These are phyloP conservation scores for Lasiosphaeria hispida DNA, from an alignment of 495 filamentous ascomycete species.

Conservation along the genomic window DNA sequence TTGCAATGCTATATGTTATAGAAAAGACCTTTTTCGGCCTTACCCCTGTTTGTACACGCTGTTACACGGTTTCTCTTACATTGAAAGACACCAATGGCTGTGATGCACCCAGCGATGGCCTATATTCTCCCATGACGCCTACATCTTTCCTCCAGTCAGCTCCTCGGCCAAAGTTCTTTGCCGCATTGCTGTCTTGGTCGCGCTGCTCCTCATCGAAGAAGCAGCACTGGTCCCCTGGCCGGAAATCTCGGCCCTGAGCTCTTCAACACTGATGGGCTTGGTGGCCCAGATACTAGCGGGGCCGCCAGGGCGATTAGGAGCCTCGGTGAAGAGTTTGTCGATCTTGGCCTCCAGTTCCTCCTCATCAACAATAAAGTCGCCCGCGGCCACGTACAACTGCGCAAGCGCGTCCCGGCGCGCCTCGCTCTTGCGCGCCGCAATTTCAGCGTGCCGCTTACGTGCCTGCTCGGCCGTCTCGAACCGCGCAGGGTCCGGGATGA, in stretches of 20 bases:
- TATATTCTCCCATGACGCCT: background rate
- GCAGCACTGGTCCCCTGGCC: slow-evolving; percentile 20
- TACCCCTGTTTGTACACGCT: slow-evolving; percentile 29
- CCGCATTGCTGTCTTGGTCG: slow-evolving; percentile 29
- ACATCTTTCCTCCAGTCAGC: slow-evolving; percentile 49
- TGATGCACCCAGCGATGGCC: too few relatives aligned
- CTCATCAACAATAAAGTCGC: slow-evolving; percentile 47
- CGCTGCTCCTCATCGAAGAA: slow-evolving; percentile 17
- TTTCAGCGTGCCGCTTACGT: slow-evolving; percentile 19
- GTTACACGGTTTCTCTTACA: slow-evolving; percentile 18
- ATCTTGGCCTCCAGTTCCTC: slow-evolving; percentile 38
- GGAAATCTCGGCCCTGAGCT: slow-evolving; percentile 27
- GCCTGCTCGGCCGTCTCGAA: slow-evolving; percentile 32
- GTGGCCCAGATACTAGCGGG: slow-evolving; percentile 47
- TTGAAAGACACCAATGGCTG: background rate
- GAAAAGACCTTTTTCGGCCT: background rate
- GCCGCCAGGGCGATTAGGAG: slow-evolving; percentile 18
- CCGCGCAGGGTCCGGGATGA: slow-evolving; percentile 34
- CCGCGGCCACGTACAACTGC: slow-evolving; percentile 47
- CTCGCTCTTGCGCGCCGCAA: slow-evolving; percentile 31
- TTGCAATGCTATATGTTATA: background rate
- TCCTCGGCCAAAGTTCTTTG: slow-evolving; percentile 48
- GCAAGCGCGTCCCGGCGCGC: slow-evolving; percentile 44
- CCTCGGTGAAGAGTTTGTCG: slow-evolving; percentile 34
- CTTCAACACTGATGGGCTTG: slow-evolving; percentile 30